Percentiles rank a stretch among this genome's conserved stretches.
Evolutionary conservation across 345 rosid genomes (phyloP).

Genomic region (Litchi chinensis): DNA sequence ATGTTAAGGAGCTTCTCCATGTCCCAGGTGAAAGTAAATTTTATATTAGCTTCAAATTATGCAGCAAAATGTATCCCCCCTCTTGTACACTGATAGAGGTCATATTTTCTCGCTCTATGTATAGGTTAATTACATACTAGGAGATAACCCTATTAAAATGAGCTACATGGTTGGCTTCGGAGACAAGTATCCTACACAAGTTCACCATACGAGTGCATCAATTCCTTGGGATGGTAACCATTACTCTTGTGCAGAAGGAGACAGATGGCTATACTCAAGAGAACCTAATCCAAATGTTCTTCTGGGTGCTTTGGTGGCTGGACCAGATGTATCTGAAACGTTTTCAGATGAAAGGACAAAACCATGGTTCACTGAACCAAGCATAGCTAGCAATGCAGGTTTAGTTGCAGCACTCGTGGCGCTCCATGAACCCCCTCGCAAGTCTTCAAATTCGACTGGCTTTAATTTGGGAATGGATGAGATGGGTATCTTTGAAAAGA

Average conservation of each 20-base stretch:
- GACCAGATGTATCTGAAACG: constrained; percentile 43
- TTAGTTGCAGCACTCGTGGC: constrained; percentile 63
- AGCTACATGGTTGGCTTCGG: constrained; percentile 68
- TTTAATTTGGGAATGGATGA: constrained; percentile 44
- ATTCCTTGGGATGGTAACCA: constrained; percentile 44
- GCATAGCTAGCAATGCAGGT: constrained; percentile 47
- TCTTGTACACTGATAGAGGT: background rate
- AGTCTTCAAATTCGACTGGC: constrained; percentile 12
- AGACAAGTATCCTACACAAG: constrained; percentile 43
- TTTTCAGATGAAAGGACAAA: constrained; percentile 46
- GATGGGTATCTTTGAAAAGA: constrained; percentile 43
- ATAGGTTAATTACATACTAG: constrained; percentile 50
- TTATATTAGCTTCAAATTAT: background rate
- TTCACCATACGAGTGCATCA: constrained; percentile 63
- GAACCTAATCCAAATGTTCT: constrained; percentile 44
- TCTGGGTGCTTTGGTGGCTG: constrained; percentile 47
- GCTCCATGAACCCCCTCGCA: constrained; percentile 46
- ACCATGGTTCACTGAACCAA: constrained; percentile 47
- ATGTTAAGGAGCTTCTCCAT: constrained; percentile 46
- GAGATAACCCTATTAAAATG: constrained; percentile 63
- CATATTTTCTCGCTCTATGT: background rate
- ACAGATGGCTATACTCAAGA: constrained; percentile 36
- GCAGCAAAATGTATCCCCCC: background rate
- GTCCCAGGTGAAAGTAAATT: constrained; percentile 43
- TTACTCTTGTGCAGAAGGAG: constrained; percentile 43